Evolutionary conservation across 1,139 yeast species (phyloP).

Genomic region (Zhuliangozyma blackwelliae): DNA sequence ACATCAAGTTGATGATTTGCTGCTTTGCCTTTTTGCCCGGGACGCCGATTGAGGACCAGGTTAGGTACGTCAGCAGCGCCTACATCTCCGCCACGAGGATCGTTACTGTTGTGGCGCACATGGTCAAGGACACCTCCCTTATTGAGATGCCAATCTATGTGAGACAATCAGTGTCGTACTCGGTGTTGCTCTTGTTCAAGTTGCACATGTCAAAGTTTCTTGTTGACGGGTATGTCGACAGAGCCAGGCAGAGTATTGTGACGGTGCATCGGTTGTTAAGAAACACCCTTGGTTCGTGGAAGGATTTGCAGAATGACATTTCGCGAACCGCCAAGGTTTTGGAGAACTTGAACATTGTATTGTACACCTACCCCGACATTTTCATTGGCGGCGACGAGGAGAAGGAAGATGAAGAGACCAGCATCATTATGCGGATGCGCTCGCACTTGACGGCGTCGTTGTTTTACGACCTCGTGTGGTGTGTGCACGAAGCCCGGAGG

Average conservation of each 20-base stretch:
- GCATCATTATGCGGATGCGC: constrained; percentile 83
- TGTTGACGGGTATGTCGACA: constrained; percentile 73
- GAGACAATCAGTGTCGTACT: constrained; percentile 78
- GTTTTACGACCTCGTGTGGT: constrained; percentile 90
- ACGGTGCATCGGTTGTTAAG: constrained; percentile 85
- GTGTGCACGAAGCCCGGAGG: constrained; percentile 90
- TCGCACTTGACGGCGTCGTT: constrained; percentile 89
- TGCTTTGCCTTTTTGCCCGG: constrained; percentile 91
- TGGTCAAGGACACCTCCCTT: constrained; percentile 61
- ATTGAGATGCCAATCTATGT: constrained; percentile 85
- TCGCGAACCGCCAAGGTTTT: constrained; percentile 90
- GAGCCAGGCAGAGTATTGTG: constrained; percentile 89
- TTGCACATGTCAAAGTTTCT: constrained; percentile 76
- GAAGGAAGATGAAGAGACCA: constrained; percentile 32
- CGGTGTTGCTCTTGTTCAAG: constrained; percentile 76
- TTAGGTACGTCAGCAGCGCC: constrained; percentile 77
- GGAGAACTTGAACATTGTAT: constrained; percentile 82
- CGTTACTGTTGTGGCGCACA: constrained; percentile 69
- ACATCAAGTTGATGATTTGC: constrained; percentile 77
- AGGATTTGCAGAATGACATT: constrained; percentile 83
- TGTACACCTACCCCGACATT: constrained; percentile 83
- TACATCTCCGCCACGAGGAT: constrained; percentile 79
- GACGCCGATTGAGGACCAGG: constrained; percentile 85
- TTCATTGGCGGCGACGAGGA: constrained; percentile 28
- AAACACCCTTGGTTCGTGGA: constrained; percentile 89